These are phyloP conservation scores for Pulicaria dysenterica DNA, from an alignment of 129 eudicot genomes.

Conservation along the genomic window DNA sequence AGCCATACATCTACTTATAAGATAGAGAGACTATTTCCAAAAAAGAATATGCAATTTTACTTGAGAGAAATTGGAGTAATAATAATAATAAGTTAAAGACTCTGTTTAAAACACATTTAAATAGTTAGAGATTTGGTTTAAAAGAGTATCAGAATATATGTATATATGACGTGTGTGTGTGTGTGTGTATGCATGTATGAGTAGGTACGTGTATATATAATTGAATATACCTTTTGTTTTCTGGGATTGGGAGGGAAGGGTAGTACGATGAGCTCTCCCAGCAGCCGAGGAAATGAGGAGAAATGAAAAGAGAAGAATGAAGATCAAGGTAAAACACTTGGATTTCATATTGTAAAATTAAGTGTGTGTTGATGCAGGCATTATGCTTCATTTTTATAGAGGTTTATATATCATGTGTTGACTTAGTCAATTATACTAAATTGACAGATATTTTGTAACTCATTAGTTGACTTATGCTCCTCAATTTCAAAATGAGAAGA, in stretches of 20 bases:
- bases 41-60: no score
- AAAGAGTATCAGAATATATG: no score
- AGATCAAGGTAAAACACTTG: not conserved
- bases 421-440: not conserved
- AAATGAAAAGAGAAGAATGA: conserved; percentile 10
- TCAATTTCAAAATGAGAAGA: no score
- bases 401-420: not conserved
- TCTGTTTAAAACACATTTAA: no score
- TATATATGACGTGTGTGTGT: not conserved
- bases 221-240: conserved; percentile 22
- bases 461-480: no score
- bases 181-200: not conserved
- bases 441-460: no score
- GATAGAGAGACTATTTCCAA: no score
- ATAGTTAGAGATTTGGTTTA: no score
- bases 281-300: conserved; percentile 13
- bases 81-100: no score
- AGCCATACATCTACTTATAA: no score
- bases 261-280: not conserved
- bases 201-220: not conserved
- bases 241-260: conserved; percentile 4
- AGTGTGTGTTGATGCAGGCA: conserved; percentile 6
- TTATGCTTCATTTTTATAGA: not conserved
- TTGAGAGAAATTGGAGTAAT: no score
- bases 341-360: not conserved